phyloP scores from a whole-genome alignment of 495 filamentous ascomycete genomes.

The Podospora comata region DNA sequence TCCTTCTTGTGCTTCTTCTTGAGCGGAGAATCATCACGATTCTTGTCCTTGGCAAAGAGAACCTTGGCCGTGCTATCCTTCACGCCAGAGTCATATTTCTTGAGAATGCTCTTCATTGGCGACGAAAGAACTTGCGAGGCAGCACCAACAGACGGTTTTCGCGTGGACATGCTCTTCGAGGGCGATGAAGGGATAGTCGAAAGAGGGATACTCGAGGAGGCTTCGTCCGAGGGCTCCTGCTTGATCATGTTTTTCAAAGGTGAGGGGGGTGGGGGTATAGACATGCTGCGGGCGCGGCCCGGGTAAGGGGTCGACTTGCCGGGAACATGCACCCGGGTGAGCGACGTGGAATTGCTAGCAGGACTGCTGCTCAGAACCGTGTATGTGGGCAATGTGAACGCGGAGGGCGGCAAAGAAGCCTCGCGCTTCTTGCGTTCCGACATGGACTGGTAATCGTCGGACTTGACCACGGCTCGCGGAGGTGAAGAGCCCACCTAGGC shows the following conservation, averaged over 20 bases:
- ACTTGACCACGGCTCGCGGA: conserved; percentile 2
- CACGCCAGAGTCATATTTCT: neutral
- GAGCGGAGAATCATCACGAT: neutral
- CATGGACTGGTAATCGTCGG: conserved; percentile 17
- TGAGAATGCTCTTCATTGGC: neutral
- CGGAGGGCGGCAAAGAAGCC: neutral
- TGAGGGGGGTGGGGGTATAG: neutral
- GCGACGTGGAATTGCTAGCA: neutral
- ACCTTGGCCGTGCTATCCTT: neutral
- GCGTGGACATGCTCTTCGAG: too few relatives aligned
- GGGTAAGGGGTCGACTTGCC: neutral
- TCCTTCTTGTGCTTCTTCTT: neutral
- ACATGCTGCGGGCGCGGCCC: neutral
- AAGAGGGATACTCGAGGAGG: neutral
- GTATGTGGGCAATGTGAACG: neutral
- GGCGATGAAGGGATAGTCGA: too few relatives aligned
- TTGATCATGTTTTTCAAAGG: neutral
- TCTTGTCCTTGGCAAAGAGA: neutral
- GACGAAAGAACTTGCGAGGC: too few relatives aligned
- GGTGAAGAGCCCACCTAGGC: conserved; percentile 24
- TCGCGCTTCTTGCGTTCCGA: conserved; percentile 12
- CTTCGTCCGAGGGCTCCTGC: neutral
- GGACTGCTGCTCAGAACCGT: neutral
- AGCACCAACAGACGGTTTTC: too few relatives aligned
- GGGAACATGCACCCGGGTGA: neutral